Evolutionary conservation across 805 yeast genomes (phyloP), one percentile per base, ranked within the genome.

Genomic region (Candida boidinii): DNA sequence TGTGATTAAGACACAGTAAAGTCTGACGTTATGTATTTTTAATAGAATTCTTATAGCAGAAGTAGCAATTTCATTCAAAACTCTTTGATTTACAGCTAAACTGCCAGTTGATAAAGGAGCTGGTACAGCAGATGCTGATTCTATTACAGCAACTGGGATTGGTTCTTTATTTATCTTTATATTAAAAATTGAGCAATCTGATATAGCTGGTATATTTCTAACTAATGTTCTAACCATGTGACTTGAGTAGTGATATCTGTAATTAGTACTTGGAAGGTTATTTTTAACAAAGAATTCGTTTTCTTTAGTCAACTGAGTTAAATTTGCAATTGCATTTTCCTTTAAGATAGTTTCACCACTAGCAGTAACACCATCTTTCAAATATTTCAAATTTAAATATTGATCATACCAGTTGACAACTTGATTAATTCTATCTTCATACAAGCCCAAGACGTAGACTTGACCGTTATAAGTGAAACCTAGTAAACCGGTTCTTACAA

Each of bases 161-260:
- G 81, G 80, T 48, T 86, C 95, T 31, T 76, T 79, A 27, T 82
- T 86, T 30, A 83, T 71, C 37, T 70, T 71, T 3, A 85, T 70
- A 48, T 92, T 96, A 56, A 92, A 92, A 14, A 92, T 87, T 2
- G 96, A 80, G 40, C 95, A 85, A 46, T 92, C 98, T 33, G 78
- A 79, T 1, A 88, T 79, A 27, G 81, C 79, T 17, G 86, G 72
- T 4, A 92, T 84, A 27, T 79, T 80, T 36, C 86, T 66, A 12
- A 88, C 92, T 30, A 92, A 61, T 0, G 96, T 82, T 31, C 82
- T 84, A 16, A 90, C 78, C 27, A 92, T 60, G 54, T 92, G 97
- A 6, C 87, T 81, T 1, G 95, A 71, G 51, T 88, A 92, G 54
- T 84, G 94, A 38, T 84, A 86, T 35, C 77, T 61, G 37, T 45